Base-by-base conservation (phyloP, 2,329 filamentous ascomycete species). In the Canariomyces notabilis region DNA sequence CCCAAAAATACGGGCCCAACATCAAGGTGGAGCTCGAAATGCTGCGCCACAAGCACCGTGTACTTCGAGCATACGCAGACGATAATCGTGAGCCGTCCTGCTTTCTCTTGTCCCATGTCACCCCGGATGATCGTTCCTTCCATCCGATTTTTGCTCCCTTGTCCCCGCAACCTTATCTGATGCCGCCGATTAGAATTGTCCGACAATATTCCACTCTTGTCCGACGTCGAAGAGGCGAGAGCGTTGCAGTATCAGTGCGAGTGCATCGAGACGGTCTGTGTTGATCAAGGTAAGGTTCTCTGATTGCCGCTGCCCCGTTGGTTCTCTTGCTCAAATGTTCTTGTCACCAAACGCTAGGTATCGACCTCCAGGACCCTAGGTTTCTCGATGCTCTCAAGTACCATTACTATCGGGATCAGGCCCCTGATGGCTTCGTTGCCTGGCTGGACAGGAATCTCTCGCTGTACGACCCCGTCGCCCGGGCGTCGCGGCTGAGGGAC, bases 201-300 rank as follows among this genome's bases (percentile, higher is more conserved):
- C 23, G 61, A 64, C 35, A 63, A 61, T 50, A 59, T 73, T 38
- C 70, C 72, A 19, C 64, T 69, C 51, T 61, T 78, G 44, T 80
- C 75, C 43, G 74, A 78, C 52, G 67, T 72, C 19, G 77, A 80
- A 61, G 77, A 80, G 60, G 77, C 77, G 20, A 69, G 77, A 46
- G 67, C 70, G 31, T 63, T 80, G 43, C 77, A 80, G 59, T 77
- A 80, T 56, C 73, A 72, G 53, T 79, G 76, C 62, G 77, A 80
- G 62, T 77, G 74, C 59, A 72, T 80, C 44, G 75, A 80, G 57
- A 67, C 67, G 42, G 71, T 70, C 46, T 74, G 75, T 56, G 59
- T 76, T 50, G 69, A 73, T 15, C 63, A 70, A 62, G 72, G 72
- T 75, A 66, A 37, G 68, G n/a, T n/a, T n/a, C n/a, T n/a, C n/a